Conservation (phyloP, 768 basidiomycete genomes). For the Pulveroboletus sp. region DNA sequence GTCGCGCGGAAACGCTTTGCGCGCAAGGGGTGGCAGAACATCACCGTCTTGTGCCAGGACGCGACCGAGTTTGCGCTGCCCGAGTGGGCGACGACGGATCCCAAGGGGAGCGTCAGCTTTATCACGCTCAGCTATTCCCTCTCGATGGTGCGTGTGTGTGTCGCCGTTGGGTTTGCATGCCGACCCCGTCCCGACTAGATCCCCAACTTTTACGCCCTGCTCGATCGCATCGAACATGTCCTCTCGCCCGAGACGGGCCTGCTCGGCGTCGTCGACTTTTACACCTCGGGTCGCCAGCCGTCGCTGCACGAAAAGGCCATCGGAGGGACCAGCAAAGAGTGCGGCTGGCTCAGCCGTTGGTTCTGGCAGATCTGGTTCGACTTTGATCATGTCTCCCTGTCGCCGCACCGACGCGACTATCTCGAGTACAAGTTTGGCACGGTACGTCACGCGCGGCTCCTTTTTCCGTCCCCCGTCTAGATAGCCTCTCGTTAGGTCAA, state of each 20-base stretch:
- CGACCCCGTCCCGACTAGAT: conserved; percentile 38
- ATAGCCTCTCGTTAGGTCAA: conserved; percentile 40
- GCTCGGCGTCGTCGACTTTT: conserved; percentile 73
- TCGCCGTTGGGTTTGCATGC: not conserved
- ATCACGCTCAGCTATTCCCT: conserved; percentile 57
- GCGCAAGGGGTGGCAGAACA: conserved; percentile 69
- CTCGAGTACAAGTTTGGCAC: conserved; percentile 80
- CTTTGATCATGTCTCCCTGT: conserved; percentile 52
- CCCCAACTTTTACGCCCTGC: conserved; percentile 59
- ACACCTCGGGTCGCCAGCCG: conserved; percentile 54
- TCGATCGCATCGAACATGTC: conserved; percentile 67
- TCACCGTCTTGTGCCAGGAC: conserved; percentile 70
- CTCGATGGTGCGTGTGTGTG: conserved; percentile 42
- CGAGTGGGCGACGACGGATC: conserved; percentile 49
- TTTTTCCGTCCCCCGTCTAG: not conserved
- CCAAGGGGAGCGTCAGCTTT: conserved; percentile 54
- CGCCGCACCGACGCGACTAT: conserved; percentile 63
- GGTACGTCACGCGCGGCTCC: conserved; percentile 32
- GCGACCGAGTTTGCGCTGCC: conserved; percentile 66
- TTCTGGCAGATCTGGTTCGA: conserved; percentile 79
- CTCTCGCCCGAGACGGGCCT: conserved; percentile 59
- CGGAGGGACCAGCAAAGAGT: conserved; percentile 57
- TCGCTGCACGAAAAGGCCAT: conserved; percentile 61
- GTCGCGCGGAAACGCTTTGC: conserved; percentile 68
- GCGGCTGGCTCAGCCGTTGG: conserved; percentile 66